Base-by-base conservation (phyloP, 2,329 filamentous ascomycete species). In the Fusarium denticulatum region DNA sequence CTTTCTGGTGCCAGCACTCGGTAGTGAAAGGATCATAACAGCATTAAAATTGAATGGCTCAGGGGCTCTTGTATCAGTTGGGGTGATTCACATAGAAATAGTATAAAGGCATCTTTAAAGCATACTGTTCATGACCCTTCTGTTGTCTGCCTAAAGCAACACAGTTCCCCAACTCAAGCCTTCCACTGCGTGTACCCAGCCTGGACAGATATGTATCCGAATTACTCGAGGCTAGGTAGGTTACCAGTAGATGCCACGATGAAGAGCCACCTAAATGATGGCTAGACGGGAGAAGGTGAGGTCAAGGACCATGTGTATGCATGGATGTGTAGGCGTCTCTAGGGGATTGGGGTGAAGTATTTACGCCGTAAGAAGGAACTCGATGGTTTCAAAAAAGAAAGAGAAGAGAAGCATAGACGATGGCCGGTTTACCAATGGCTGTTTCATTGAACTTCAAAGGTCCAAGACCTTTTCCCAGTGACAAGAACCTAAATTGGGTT, bases 141-240 rank as follows among this genome's bases (percentile, higher is more conserved):
- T 79, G 71, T 28, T 72, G 39, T 42, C 43, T 47, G 43, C 67
- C 53, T 37, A 63, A 37, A 26, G 46, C 58, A 14, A 69, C 50
- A 45, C 60, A 67, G 40, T 60, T 61, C 52, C 61, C 53, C 13
- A 67, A 26, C 64, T 88, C 87, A 36, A 85, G 45, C 83, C 70
- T 88, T 89, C 94, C 94, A 97, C 12, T 87, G 85, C 0, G 22
- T 30, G 34, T 69, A 74, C 7, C 49, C 22, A 15, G 72, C 60
- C 49, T 62, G 30, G 11, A 92, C 90, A 2, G 91, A 88, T 32
- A 86, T 79, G 82, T 94, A 97, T 32, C 94, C 94, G 79, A 94
- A 97, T 85, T 86, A 78, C 92, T 87, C 13, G 8, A 97, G 86
- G 0, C 88, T 86, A 26, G 88, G 88, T 86, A 26, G 88, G 88